phyloP scores from a whole-genome alignment of 2,329 filamentous ascomycete genomes.

The Botryosphaeria dothidea region DNA sequence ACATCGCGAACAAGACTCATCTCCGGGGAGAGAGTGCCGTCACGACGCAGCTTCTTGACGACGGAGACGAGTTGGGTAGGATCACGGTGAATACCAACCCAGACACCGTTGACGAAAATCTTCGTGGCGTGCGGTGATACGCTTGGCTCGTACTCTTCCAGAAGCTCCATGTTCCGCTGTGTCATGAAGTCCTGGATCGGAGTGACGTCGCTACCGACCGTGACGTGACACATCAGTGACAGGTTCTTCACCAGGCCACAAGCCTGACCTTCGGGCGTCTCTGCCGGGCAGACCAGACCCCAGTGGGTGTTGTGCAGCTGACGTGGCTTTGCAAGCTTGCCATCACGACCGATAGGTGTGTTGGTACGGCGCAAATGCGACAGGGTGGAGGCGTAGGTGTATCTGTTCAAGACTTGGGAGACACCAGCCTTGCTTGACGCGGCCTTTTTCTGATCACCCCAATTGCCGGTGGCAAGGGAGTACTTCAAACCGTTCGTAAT shows the following conservation, averaged over 20 bases:
- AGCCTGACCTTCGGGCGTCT: constrained; percentile 97
- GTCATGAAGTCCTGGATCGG: constrained; percentile 96
- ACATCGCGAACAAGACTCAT: constrained; percentile 96
- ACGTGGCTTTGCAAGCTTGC: constrained; percentile 95
- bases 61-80: constrained; percentile 80
- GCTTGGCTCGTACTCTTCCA: constrained; percentile 78
- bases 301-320: constrained; percentile 99
- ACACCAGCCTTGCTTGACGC: constrained; percentile 94
- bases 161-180: constrained; percentile 89
- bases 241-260: constrained; percentile 98
- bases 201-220: constrained; percentile 86
- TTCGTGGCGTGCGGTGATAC: constrained; percentile 89
- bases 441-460: constrained; percentile 99
- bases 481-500: constrained; percentile 95
- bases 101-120: constrained; percentile 96
- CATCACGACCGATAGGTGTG: constrained; percentile 95
- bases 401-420: constrained; percentile 95
- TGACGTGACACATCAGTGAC: constrained; percentile 97
- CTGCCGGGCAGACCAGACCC: constrained; percentile 94
- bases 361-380: constrained; percentile 97
- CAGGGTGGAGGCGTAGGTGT: constrained; percentile 93
- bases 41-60: constrained; percentile 75
- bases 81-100: constrained; percentile 94
- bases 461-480: constrained; percentile 95
- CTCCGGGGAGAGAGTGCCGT: constrained; percentile 83